Evolutionary conservation across 2,329 filamentous ascomycete genomes (phyloP).

Genomic region (Aspergillus caelatus): DNA sequence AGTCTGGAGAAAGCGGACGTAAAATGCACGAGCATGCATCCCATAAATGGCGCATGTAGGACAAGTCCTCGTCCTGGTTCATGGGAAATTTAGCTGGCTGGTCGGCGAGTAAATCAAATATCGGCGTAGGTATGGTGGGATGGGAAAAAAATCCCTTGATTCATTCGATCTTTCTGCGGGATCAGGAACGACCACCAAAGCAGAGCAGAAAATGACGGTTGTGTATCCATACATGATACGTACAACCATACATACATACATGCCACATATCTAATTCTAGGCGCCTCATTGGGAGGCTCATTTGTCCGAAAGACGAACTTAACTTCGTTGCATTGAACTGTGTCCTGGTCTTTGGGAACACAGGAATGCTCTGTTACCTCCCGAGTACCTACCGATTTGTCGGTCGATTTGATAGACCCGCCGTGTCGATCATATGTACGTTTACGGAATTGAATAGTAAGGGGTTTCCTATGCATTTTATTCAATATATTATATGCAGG

Average conservation of each 20-base stretch:
- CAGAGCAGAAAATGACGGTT: not conserved
- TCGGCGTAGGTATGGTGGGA: not conserved
- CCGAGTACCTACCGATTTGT: not conserved
- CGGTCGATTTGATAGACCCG: not conserved
- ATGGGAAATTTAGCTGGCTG: not conserved
- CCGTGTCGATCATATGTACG: not conserved
- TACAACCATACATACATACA: constrained; percentile 1
- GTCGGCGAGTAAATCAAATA: not conserved
- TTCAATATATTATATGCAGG: constrained; percentile 1
- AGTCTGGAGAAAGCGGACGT: not conserved
- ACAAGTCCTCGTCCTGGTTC: constrained; percentile 1
- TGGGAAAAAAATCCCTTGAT: not conserved
- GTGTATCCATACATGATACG: not conserved
- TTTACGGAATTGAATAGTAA: not conserved
- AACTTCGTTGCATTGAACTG: not conserved
- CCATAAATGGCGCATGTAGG: constrained; percentile 2
- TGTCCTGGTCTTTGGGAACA: not conserved
- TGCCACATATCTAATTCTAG: not conserved
- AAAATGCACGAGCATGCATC: not conserved
- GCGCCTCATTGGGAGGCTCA: not conserved
- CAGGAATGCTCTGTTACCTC: not conserved
- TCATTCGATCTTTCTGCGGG: not conserved
- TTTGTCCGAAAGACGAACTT: not conserved
- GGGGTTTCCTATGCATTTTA: not conserved
- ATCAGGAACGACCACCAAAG: not conserved